phyloP scores from a whole-genome alignment of 345 rosid species.

The Psidium guajava region DNA sequence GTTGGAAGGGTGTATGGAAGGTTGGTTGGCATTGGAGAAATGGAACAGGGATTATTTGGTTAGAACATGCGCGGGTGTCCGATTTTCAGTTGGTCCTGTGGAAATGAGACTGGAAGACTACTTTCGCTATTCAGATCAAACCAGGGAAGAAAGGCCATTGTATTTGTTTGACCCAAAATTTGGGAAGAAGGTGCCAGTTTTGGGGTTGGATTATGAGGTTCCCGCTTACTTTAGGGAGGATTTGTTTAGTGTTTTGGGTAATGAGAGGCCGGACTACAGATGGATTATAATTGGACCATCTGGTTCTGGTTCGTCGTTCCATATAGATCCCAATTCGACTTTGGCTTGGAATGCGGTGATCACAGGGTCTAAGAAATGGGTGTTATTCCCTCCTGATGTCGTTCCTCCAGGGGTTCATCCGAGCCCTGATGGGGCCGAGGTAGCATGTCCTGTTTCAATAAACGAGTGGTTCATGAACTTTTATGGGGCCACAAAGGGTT shows the following conservation, averaged over 20 bases:
- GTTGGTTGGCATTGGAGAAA: slow-evolving; percentile 55
- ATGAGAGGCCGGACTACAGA: slow-evolving; percentile 81
- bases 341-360: slow-evolving; percentile 97
- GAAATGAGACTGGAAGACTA: slow-evolving; percentile 75
- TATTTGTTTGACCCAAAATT: slow-evolving; percentile 93
- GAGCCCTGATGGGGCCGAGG: slow-evolving; percentile 95
- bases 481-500: slow-evolving; percentile 61
- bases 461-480: slow-evolving; percentile 99
- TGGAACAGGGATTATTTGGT: slow-evolving; percentile 74
- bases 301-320: slow-evolving; percentile 94
- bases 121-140: slow-evolving; percentile 60
- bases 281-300: slow-evolving; percentile 95
- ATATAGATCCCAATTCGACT: slow-evolving; percentile 97
- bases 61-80: slow-evolving; percentile 36
- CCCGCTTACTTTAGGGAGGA: slow-evolving; percentile 82
- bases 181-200: slow-evolving; percentile 54
- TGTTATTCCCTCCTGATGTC: slow-evolving; percentile 89
- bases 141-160: slow-evolving; percentile 84
- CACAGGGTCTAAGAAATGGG: slow-evolving; percentile 91
- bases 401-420: slow-evolving; percentile 96
- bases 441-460: slow-evolving; percentile 93
- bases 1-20: slow-evolving; percentile 79
- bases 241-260: slow-evolving; percentile 70
- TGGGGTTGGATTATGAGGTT: slow-evolving; percentile 67
- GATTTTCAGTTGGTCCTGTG: slow-evolving; percentile 73